Evolutionary conservation across 2,329 filamentous ascomycete species (phyloP).

Genomic region (Ascocoryne sarcoides): DNA sequence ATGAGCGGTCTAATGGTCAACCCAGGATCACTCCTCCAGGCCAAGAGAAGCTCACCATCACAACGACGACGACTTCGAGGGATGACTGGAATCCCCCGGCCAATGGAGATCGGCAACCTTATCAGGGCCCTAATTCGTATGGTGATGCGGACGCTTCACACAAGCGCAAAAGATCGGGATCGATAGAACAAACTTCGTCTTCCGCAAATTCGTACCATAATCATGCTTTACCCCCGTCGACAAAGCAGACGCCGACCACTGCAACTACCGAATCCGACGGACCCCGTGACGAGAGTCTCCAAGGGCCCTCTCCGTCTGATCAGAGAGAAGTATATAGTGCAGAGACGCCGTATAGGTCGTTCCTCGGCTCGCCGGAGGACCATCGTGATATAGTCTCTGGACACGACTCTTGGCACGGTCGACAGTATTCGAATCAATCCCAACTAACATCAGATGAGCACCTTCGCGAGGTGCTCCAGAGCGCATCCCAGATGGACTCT

Average conservation of each 20-base stretch:
- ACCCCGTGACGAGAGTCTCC: conserved; percentile 39
- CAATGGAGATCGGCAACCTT: conserved; percentile 19
- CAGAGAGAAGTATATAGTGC: conserved; percentile 18
- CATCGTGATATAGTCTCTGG: conserved; percentile 9
- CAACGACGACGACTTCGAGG: conserved; percentile 22
- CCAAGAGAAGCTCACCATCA: conserved; percentile 28
- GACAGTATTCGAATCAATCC: conserved; percentile 35
- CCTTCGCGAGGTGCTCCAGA: conserved; percentile 41
- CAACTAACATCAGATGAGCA: conserved; percentile 40
- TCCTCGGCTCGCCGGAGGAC: conserved; percentile 17
- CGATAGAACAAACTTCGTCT: conserved; percentile 38
- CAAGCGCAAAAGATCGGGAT: conserved; percentile 64
- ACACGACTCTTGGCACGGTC: conserved; percentile 21
- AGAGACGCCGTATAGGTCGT: conserved; percentile 21
- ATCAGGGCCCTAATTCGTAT: conserved; percentile 18
- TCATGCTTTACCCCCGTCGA: conserved; percentile 26
- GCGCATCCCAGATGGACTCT: conserved; percentile 36
- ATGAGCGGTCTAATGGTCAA: conserved; percentile 26
- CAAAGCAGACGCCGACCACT: conserved; percentile 28
- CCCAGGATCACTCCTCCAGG: conserved; percentile 24
- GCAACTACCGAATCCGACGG: conserved; percentile 28
- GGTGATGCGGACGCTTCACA: conserved; percentile 35
- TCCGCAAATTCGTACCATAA: conserved; percentile 31
- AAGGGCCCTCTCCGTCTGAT: conserved; percentile 35
- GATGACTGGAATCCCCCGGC: conserved; percentile 25